Evolutionary conservation across 495 filamentous ascomycete species (phyloP).

Genomic region (Margaritispora aquatica): DNA sequence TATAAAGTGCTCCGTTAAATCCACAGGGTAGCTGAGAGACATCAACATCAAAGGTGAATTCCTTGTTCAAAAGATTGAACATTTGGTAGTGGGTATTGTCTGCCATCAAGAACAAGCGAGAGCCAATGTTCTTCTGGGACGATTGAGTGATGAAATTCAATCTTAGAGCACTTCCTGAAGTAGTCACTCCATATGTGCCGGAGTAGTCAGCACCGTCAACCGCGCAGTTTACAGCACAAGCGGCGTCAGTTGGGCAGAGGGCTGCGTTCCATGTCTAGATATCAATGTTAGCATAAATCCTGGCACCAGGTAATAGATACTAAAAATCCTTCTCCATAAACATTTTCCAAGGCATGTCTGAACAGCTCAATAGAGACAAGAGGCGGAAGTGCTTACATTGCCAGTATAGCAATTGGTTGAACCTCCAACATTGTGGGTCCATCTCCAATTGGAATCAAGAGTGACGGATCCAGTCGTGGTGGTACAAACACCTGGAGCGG

Average conservation of each 20-base stretch:
- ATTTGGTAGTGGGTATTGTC: conserved; percentile 46
- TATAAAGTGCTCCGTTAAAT: conserved; percentile 66
- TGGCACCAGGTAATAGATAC: no score
- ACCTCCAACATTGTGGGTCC: conserved; percentile 38
- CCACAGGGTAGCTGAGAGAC: conserved; percentile 61
- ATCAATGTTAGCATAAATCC: no score
- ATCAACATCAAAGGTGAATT: conserved; percentile 66
- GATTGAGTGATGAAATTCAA: conserved; percentile 46
- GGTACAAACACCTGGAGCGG: conserved; percentile 44
- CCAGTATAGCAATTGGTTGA: conserved; percentile 61
- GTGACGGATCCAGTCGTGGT: conserved; percentile 45
- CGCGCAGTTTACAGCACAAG: conserved; percentile 52
- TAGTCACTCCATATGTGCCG: conserved; percentile 47
- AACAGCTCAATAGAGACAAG: neutral
- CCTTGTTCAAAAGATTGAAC: conserved; percentile 51
- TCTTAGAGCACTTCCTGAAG: conserved; percentile 43
- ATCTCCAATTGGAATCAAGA: conserved; percentile 60
- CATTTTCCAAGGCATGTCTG: neutral
- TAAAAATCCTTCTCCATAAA: neutral
- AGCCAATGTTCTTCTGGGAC: conserved; percentile 41
- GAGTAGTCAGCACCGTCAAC: conserved; percentile 54
- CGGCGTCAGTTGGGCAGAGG: conserved; percentile 44
- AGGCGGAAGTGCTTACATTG: conserved; percentile 29
- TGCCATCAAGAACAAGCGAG: conserved; percentile 54
- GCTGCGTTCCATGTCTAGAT: conserved; percentile 46